Base-by-base conservation (phyloP, 768 basidiomycete genomes). In the Kwoniella newhampshirensis region DNA sequence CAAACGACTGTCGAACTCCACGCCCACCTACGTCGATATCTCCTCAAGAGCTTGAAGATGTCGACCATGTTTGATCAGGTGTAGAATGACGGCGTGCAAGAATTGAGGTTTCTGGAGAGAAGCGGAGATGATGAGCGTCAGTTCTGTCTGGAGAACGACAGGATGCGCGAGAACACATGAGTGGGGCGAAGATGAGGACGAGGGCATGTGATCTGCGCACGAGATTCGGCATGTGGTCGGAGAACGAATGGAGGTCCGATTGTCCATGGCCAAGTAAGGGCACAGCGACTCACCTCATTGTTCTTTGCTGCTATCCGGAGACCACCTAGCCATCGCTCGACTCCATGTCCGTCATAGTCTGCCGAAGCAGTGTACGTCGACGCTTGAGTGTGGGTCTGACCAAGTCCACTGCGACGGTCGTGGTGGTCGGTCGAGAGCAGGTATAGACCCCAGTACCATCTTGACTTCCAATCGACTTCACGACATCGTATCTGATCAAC, bases 1-100 rank as follows among this genome's bases (percentile, higher is more conserved):
- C 18, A 37, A 3, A 20, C 37, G 41, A 43, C 47, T 25, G n/a
- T n/a, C n/a, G n/a, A n/a, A n/a, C n/a, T n/a, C n/a, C n/a, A n/a
- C n/a, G n/a, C n/a, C n/a, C 17, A 76, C 83, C 62, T 77, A 91
- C 89, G 92, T 81, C 70, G 92, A 89, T 12, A 94, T 78, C 71
- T 96, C 89, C 59, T 90, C 87, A 52, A 91, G 77, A 1, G 91
- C 92, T 51, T 86, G 84, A 54, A 81, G 80, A 65, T 87, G 80
- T 67, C 80, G 81, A 4, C 79, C 81, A 18, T 80, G 73, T 18
- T 81, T 64, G 54, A 91, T 83, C 20, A 91, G 79, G 28, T 83
- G 80, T 23, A 91, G 80, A 9, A 87, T 78, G 3, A 93, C 77
- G 69, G 93, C 90, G 64, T 84, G 83, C 9, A 96, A 79, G 39